Conservation (phyloP, 1,284 basidiomycete genomes). For the Chiua sp. region DNA sequence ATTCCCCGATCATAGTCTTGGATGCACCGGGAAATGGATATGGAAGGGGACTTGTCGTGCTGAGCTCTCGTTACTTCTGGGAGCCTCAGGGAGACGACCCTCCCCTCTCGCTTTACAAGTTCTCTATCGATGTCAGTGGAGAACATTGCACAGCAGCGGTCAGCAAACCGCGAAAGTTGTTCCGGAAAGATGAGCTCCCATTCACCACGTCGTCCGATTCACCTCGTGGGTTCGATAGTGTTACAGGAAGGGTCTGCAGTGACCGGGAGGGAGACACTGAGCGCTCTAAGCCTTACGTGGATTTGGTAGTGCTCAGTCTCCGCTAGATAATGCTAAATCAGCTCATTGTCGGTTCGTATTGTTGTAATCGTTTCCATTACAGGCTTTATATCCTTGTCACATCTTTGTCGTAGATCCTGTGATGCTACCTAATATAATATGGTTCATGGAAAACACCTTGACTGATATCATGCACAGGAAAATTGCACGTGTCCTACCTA, state of each 20-base stretch:
- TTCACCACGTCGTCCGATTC: no score
- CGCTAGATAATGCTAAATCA: slow-evolving; percentile 1
- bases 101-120: slow-evolving; percentile 18
- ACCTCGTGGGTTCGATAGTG: slow-evolving; percentile 20
- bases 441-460: no score
- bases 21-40: slow-evolving; percentile 22
- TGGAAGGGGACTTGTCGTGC: slow-evolving; percentile 23
- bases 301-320: slow-evolving; percentile 24
- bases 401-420: no score
- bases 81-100: not conserved
- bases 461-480: no score
- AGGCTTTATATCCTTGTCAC: no score
- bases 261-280: not conserved
- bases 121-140: slow-evolving; percentile 25
- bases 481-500: no score
- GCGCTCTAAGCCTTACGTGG: not conserved
- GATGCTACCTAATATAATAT: no score
- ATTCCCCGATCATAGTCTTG: slow-evolving; percentile 4
- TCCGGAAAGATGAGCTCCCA: slow-evolving; percentile 5
- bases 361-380: no score
- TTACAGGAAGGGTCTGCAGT: slow-evolving; percentile 28
- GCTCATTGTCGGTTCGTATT: no score
- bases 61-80: slow-evolving; percentile 3
- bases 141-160: slow-evolving; percentile 18
- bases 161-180: slow-evolving; percentile 18